These are phyloP conservation scores for Thalassiosira pacifica DNA, from an alignment of 352 stramenopile genomes.

Conservation along the genomic window DNA sequence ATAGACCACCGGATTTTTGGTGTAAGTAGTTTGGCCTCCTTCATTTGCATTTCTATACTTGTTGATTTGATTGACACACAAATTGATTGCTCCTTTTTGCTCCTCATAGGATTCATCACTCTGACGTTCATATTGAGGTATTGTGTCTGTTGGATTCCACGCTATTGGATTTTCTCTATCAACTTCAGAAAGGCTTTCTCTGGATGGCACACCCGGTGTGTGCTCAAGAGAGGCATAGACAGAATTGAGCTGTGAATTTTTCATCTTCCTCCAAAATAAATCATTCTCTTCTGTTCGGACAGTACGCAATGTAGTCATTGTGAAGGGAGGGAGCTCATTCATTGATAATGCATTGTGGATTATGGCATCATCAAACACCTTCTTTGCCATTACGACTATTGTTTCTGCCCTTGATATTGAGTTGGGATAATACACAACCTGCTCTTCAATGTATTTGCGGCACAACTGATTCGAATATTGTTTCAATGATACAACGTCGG, in stretches of 20 bases:
- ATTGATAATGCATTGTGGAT: constrained; percentile 29
- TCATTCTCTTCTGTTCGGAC: too few species aligned
- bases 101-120: constrained; percentile 35
- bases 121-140: too few species aligned
- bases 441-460: too few species aligned
- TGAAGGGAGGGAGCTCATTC: constrained; percentile 40
- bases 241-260: too few species aligned
- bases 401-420: background rate
- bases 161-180: constrained; percentile 3
- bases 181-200: background rate
- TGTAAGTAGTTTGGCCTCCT: background rate
- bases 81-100: constrained; percentile 8
- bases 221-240: too few species aligned
- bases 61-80: background rate
- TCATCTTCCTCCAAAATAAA: too few species aligned
- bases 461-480: background rate
- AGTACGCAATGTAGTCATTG: constrained; percentile 6
- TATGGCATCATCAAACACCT: constrained; percentile 21
- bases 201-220: background rate
- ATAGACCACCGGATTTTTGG: constrained; percentile 19
- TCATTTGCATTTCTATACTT: constrained; percentile 12
- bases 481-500: background rate
- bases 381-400: constrained; percentile 13
- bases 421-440: too few species aligned
- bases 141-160: too few species aligned